phyloP scores from a whole-genome alignment of 2,329 filamentous ascomycete genomes.

The Metarhizium anisopliae region DNA sequence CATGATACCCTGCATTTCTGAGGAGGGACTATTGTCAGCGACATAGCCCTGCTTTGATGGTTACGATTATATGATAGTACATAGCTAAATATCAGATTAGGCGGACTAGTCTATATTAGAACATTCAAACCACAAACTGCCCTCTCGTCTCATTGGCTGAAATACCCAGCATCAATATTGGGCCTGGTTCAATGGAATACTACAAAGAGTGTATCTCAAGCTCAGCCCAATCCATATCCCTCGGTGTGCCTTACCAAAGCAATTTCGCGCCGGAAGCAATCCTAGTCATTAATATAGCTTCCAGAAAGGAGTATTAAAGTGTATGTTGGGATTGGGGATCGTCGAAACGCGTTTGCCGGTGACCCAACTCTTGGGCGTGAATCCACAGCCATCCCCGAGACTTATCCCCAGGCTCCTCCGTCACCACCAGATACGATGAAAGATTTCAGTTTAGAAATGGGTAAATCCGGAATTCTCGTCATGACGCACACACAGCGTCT shows the following conservation, averaged over 20 bases:
- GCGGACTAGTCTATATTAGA: not conserved
- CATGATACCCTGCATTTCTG: slow-evolving; percentile 1
- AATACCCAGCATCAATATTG: not conserved
- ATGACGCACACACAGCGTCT: too few relatives aligned
- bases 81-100: not conserved
- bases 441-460: too few relatives aligned
- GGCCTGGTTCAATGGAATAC: not conserved
- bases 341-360: too few relatives aligned
- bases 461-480: too few relatives aligned
- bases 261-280: not conserved
- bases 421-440: too few relatives aligned
- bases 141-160: not conserved
- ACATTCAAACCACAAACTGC: not conserved
- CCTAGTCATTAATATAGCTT: not conserved
- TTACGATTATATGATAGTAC: not conserved
- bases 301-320: not conserved
- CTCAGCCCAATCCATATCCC: too few relatives aligned
- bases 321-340: too few relatives aligned
- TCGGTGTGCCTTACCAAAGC: too few relatives aligned
- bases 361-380: too few relatives aligned
- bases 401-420: too few relatives aligned
- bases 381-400: too few relatives aligned
- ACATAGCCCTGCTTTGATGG: not conserved
- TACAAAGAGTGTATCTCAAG: not conserved
- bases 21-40: not conserved